Evolutionary conservation across 2,329 filamentous ascomycete species (phyloP).

Genomic region (Colletotrichum theobromicola): DNA sequence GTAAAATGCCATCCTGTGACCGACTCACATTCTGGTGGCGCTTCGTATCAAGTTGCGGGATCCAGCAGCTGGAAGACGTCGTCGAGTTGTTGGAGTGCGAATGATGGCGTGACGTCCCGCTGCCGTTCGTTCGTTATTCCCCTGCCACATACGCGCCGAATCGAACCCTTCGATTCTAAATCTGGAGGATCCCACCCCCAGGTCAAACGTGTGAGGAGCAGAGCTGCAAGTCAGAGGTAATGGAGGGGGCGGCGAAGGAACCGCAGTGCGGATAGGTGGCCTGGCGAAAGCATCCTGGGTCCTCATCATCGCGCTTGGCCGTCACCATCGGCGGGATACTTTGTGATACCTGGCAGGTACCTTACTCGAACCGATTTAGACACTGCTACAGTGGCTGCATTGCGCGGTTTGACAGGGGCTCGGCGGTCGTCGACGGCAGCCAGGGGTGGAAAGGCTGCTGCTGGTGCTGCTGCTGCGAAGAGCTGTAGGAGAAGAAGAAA

Average conservation of each 20-base stretch:
- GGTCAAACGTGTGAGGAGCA: background rate
- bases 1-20: background rate
- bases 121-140: background rate
- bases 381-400: background rate
- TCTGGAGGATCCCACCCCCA: background rate
- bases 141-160: background rate
- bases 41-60: background rate
- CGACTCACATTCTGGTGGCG: background rate
- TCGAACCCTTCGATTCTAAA: background rate
- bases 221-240: background rate
- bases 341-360: background rate
- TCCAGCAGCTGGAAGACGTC: background rate
- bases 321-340: background rate
- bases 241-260: background rate
- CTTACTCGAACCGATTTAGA: slow-evolving; percentile 1
- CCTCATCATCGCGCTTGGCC: background rate
- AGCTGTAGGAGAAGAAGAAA: background rate
- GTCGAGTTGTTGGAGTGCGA: background rate
- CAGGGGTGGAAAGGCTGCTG: background rate
- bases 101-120: background rate
- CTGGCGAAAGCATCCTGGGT: background rate
- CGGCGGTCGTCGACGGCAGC: background rate
- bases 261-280: background rate
- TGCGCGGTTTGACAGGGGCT: slow-evolving; percentile 7
- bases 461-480: no score